Percentiles rank a stretch among this genome's conserved stretches.
Conservation (phyloP, 257 asterid genomes). For the Ligustrum vulgare region DNA sequence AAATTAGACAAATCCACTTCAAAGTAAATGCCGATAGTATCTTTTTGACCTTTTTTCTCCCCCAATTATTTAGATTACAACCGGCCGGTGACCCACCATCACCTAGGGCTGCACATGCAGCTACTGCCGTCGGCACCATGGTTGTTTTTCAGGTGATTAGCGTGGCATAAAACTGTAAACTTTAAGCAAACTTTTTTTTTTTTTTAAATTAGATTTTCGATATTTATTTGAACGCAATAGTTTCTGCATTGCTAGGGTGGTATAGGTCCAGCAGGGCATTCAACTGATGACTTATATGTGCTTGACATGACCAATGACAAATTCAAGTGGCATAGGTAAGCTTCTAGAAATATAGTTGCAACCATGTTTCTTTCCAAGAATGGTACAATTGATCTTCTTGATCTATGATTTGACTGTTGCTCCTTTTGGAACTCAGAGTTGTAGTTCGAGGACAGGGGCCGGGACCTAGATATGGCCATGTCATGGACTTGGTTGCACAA, state of each 20-base stretch:
- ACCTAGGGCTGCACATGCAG: conserved; percentile 96
- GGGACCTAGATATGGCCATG: conserved; percentile 97
- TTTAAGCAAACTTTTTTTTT: background rate
- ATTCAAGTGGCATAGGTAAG: conserved; percentile 95
- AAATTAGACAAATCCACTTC: no score
- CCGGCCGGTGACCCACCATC: conserved; percentile 99
- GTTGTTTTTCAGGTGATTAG: conserved; percentile 91
- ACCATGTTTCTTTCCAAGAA: background rate
- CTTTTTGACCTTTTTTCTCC: no score
- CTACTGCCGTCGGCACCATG: conserved; percentile 98
- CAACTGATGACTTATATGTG: conserved; percentile 89
- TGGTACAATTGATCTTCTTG: no score
- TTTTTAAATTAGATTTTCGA: background rate
- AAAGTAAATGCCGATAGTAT: no score
- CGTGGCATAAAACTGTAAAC: conserved; percentile 8
- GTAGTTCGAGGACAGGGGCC: conserved; percentile 99
- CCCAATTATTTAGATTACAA: conserved; percentile 45
- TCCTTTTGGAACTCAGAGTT: conserved; percentile 52
- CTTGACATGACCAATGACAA: conserved; percentile 92
- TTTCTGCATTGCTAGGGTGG: no score
- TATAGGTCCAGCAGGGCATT: conserved; percentile 16
- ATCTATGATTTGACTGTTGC: conserved; percentile 25
- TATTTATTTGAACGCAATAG: no score
- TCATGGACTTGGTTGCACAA: conserved; percentile 97
- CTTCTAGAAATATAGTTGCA: conserved; percentile 21